phyloP scores from a whole-genome alignment of 306 rosid genomes.

The Dalbergia oliveri region DNA sequence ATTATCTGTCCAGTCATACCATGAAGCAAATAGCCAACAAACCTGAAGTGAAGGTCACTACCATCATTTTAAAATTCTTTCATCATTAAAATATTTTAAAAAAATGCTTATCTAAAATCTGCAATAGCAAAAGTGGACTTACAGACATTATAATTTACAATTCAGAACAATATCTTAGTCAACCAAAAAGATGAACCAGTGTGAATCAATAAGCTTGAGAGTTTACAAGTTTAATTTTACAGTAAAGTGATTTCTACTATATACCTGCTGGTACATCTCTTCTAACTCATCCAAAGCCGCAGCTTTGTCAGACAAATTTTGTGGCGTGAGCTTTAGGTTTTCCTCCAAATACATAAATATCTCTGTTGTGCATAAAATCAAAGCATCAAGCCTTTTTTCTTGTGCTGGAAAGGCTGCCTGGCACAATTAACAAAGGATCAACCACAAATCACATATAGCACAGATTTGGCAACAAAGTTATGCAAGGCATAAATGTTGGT shows the following conservation, averaged over 20 bases:
- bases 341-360: conserved; percentile 85
- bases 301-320: conserved; percentile 84
- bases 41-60: conserved; percentile 34
- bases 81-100: background rate
- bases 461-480: conserved; percentile 28
- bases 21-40: conserved; percentile 33
- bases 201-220: conserved; percentile 28
- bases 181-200: conserved; percentile 5
- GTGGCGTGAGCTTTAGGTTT: conserved; percentile 86
- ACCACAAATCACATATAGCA: conserved; percentile 33
- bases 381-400: conserved; percentile 93
- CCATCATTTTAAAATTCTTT: conserved; percentile 18
- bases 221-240: conserved; percentile 5
- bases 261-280: conserved; percentile 94
- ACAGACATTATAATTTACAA: conserved; percentile 24
- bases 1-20: conserved; percentile 23
- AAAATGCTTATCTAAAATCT: background rate
- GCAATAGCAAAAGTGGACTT: conserved; percentile 40
- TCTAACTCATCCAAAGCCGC: conserved; percentile 85
- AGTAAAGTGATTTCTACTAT: conserved; percentile 35
- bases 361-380: conserved; percentile 79
- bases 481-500: conserved; percentile 13
- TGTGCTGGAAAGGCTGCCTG: conserved; percentile 94
- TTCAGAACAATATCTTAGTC: conserved; percentile 24
- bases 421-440: conserved; percentile 41